Evolutionary conservation across 352 stramenopile species (phyloP), one percentile per base, ranked within the genome.

Genomic region (Globisporangium cederbergense): DNA sequence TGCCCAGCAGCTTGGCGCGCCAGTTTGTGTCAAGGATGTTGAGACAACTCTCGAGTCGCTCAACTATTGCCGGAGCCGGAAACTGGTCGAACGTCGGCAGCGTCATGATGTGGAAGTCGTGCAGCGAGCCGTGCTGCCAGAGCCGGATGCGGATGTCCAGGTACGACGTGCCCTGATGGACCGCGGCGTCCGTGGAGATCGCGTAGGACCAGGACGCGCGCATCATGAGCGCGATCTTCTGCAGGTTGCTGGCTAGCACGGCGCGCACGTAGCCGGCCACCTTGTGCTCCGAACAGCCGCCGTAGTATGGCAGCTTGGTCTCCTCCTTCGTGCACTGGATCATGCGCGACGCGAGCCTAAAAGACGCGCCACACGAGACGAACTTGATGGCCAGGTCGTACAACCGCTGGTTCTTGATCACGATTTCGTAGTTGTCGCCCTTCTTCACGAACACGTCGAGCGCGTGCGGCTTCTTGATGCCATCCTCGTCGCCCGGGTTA

Each of bases 361-460:
- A 86, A 10, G 80, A 89, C 10, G 78, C 76, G 13, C 78, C 78
- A 55, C 74, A 83, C 4, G 78, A 72, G 7, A 89, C 74, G 60
- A 86, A 88, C 66, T 86, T 86, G 61, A 89, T 75, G 4, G 76
- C 80, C 9, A 89, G 54, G 42, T 89, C 80, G 43, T 81, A 89
- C 43, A 88, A 58, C 1, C 80, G 76, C 65, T 86, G 78, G 68
- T 89, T 88, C 65, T 84, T 86, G 58, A 89, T 79, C 4, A 68
- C 5, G 43, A 88, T 83, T 32, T 83, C 75, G 65, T 86, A 89
- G 53, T 80, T 85, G 18, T 62, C 68, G 20, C 61, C 66, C 49
- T 84, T 88, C 38, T 45, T 66, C n/a, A 59, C 66, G 66, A 89
- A 89, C 54, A 83, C 75, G 20, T 78, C 64, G n/a, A 86, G 67